These are phyloP conservation scores for Aurinia saxatilis DNA, from an alignment of 345 rosid genomes.

Conservation along the genomic window DNA sequence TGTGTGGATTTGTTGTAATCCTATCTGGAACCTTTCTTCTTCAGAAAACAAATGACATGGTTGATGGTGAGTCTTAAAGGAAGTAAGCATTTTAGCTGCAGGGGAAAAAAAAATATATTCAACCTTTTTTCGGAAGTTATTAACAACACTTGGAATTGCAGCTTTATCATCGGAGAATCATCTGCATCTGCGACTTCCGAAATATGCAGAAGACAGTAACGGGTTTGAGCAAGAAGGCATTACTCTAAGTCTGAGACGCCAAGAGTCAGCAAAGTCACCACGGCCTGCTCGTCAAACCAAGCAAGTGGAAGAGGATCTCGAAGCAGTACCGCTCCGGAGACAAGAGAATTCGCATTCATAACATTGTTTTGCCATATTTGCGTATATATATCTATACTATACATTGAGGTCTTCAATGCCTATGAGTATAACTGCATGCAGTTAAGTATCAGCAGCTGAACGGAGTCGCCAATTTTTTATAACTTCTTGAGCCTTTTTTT, in stretches of 20 bases:
- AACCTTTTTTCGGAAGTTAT: neutral
- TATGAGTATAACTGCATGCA: no score
- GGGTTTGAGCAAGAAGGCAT: neutral
- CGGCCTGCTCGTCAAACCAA: conserved; percentile 24
- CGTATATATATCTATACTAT: neutral
- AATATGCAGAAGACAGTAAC: neutral
- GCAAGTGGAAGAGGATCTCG: conserved; percentile 34
- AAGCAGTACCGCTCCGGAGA: conserved; percentile 44
- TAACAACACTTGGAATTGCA: conserved; percentile 3
- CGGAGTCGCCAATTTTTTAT: no score
- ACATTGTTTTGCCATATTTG: neutral
- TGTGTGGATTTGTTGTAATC: conserved; percentile 63
- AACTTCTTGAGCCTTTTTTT: no score
- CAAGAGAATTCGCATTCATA: conserved; percentile 27
- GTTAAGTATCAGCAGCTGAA: no score
- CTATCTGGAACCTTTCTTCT: conserved; percentile 68
- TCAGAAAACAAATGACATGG: conserved; percentile 63
- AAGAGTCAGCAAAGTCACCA: conserved; percentile 3
- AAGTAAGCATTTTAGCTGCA: neutral
- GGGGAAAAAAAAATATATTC: neutral
- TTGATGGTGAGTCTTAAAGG: conserved; percentile 29
- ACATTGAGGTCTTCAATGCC: no score
- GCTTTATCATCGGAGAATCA: conserved; percentile 28
- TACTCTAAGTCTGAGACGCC: neutral
- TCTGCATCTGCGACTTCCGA: neutral